Base-by-base conservation (phyloP, 129 eudicot genomes). In the Flaveria ramosissima region DNA sequence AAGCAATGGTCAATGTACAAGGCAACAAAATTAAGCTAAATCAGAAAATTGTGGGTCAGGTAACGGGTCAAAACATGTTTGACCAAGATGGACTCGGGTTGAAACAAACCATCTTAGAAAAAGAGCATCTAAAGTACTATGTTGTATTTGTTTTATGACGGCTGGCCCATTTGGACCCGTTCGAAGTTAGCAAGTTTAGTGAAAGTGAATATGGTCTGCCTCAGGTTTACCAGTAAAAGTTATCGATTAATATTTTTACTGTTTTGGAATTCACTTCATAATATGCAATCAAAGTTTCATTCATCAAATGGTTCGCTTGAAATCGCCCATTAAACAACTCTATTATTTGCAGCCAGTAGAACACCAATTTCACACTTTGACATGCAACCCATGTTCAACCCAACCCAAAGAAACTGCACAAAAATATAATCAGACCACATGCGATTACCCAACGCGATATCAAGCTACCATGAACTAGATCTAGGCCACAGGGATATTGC, bases 401-500 rank as follows among this genome's bases (percentile, higher is more conserved):
- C 13, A 45, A n/a, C 10, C 60, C 11, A 53, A 6, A 53, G 7
- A 19, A 20, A 19, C 69, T 16, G 45, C 45, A 32, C 45, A 63
- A 15, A 9, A 63, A 15, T 30, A 63, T 30, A 63, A 15, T 15
- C 46, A 7, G 12, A 63, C 13, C 19, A 63, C 43, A 55, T 19
- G 11, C 9, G 20, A 19, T 19, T 56, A 55, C 14, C 62, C 13
- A 1, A 63, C 32, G 15, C 0, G 69, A 63, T 14, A 63, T 30
- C 45, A 30, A 63, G 20, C 46, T 30, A 60, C 52, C 42, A 55
- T 4, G 48, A 36, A 73, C 5, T 42, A 45, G 45, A 55, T 55
- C 83, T 86, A 91, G 77, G 85, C 68, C 55, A 80, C 64, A 47
- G 89, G 95, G 97, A 77, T 86, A 91, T 69, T 52, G 92, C 85